Evolutionary conservation across 805 yeast genomes (phyloP).

Genomic region (Saccharomycopsis vini): DNA sequence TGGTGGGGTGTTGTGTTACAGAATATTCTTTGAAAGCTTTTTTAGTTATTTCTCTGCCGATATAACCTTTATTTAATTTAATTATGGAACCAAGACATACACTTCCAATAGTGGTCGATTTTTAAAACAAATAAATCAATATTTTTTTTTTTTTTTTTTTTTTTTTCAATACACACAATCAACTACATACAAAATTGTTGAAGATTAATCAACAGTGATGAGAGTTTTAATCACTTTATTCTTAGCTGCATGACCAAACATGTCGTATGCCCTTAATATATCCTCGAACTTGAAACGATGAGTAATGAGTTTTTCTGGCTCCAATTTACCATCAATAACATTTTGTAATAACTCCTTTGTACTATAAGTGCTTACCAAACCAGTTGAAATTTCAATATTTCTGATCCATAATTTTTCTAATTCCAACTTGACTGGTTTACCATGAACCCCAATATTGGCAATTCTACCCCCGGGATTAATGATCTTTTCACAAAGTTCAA

Average conservation of each 20-base stretch:
- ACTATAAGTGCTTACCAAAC: slow-evolving; percentile 40
- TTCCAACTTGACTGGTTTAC: slow-evolving; percentile 32
- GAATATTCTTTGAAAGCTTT: too few species aligned
- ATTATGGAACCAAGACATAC: too few species aligned
- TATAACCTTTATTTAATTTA: too few species aligned
- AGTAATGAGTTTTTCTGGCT: slow-evolving; percentile 41
- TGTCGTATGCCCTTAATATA: slow-evolving; percentile 51
- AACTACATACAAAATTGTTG: too few species aligned
- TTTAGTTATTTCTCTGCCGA: too few species aligned
- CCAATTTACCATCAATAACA: slow-evolving; percentile 28
- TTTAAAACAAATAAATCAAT: too few species aligned
- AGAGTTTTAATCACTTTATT: slow-evolving; percentile 44
- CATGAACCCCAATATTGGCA: slow-evolving; percentile 57
- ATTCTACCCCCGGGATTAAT: slow-evolving; percentile 52
- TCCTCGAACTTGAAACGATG: slow-evolving; percentile 49
- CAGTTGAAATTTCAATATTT: slow-evolving; percentile 37
- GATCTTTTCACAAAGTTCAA: slow-evolving; percentile 47
- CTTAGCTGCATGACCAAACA: slow-evolving; percentile 44
- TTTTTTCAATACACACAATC: too few species aligned
- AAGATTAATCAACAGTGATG: neutral
- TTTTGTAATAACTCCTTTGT: slow-evolving; percentile 31
- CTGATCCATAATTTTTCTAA: slow-evolving; percentile 39
- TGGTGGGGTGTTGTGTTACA: too few species aligned
- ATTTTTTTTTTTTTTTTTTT: too few species aligned
- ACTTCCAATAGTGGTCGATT: too few species aligned